Evolutionary conservation across 352 stramenopile genomes (phyloP), one percentile per base, ranked within the genome.

Genomic region (Achlya hypogyna): DNA sequence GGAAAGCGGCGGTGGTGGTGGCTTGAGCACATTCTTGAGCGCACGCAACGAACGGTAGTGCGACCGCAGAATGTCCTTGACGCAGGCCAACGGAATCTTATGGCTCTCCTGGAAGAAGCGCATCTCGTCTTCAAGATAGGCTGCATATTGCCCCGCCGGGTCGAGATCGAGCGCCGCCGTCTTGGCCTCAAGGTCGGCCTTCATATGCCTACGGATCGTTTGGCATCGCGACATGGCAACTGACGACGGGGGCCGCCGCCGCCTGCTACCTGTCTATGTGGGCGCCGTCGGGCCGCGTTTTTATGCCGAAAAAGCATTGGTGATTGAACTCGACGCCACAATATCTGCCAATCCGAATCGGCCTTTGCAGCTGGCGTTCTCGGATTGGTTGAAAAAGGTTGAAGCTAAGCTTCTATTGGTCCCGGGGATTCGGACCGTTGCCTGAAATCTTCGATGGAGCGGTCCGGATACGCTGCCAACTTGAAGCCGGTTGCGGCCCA

Each of bases 221-320:
- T 58, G 42, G 42, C 60, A 67, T 51, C 60, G 29, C 32, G 60
- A 67, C 60, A 67, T 67, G 22, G 18, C 54, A 49, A 49, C 54
- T 63, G 27, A 49, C 9, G 23, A 63, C 27, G n/a, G n/a, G 5
- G n/a, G 28, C 20, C 35, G 31, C 49, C 49, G 25, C 12, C 31
- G 25, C 25, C 25, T 12, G 12, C 31, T 35, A 38, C 49, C 31
- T 56, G 49, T 56, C 49, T 56, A 56, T 56, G 49, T 49, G 27
- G 29, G 28, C 16, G 6, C 25, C 5, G 27, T n/a, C 29, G 2
- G 20, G 28, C 28, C 54, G 54, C 43, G 59, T n/a, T 66, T 66
- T 60, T 66, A 66, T 66, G 59, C 43, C 35, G 20, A 16, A 53
- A 27, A n/a, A n/a, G n/a, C n/a, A 49, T 49, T 49, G 42, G 22